A percentile compares a stretch with the other conserved stretches of the same genome.
phyloP scores from a whole-genome alignment of 192 early-diverging fungal genomes.

The Podila horticola region DNA sequence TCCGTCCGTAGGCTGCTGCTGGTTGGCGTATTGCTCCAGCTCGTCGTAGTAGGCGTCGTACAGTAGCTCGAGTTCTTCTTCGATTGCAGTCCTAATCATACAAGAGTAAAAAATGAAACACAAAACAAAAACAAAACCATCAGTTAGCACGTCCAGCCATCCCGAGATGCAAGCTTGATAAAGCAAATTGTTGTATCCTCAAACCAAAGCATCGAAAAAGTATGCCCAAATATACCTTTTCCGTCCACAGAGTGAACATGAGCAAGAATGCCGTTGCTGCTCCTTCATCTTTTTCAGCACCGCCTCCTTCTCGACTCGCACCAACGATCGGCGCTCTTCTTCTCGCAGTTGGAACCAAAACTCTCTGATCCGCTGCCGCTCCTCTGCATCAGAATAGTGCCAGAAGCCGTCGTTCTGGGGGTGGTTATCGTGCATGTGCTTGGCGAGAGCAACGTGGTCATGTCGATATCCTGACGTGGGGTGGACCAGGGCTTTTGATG shows the following conservation, averaged over 20 bases:
- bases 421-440: conserved; percentile 50
- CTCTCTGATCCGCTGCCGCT: conserved; percentile 81
- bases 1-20: conserved; percentile 62
- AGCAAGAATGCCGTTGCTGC: conserved; percentile 85
- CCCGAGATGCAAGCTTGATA: neutral
- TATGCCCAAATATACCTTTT: conserved; percentile 79
- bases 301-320: conserved; percentile 87
- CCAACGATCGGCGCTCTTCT: conserved; percentile 80
- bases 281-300: conserved; percentile 92
- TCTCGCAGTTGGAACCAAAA: conserved; percentile 88
- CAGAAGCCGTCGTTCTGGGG: conserved; percentile 68
- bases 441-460: conserved; percentile 23
- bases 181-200: neutral
- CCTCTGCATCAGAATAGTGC: conserved; percentile 77
- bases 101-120: neutral
- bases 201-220: conserved; percentile 5
- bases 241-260: conserved; percentile 84
- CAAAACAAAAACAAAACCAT: neutral
- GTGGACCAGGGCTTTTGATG: conserved; percentile 25
- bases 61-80: conserved; percentile 85
- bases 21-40: conserved; percentile 86
- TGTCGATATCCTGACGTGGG: conserved; percentile 33
- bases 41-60: conserved; percentile 94
- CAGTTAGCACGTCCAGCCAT: neutral
- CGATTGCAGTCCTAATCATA: conserved; percentile 73